phyloP scores from a whole-genome alignment of 73 alveolate species.

The Paramecium sonneborni region DNA sequence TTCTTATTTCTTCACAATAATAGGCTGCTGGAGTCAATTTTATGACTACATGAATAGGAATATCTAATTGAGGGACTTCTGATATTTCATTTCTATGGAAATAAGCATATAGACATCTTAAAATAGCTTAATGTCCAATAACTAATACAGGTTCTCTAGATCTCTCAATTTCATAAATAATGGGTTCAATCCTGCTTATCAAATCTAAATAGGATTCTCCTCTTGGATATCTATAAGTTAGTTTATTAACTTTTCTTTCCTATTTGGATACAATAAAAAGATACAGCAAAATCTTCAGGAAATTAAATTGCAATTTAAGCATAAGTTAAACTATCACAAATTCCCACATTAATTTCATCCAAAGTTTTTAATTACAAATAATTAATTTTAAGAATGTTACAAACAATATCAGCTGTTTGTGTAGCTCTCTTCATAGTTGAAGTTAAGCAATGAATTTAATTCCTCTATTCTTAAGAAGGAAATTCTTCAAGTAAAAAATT shows the following conservation, averaged over 20 bases:
- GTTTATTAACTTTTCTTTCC: conserved; percentile 73
- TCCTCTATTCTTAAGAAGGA: not conserved
- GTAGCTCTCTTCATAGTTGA: conserved; percentile 66
- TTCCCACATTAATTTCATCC: conserved; percentile 82
- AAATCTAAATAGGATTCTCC: conserved; percentile 84
- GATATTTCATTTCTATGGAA: conserved; percentile 63
- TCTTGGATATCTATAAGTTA: conserved; percentile 80
- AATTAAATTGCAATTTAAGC: conserved; percentile 69
- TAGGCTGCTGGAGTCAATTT: conserved; percentile 59
- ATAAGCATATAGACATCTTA: conserved; percentile 70
- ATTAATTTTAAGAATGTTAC: conserved; percentile 31
- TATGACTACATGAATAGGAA: conserved; percentile 68
- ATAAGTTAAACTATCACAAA: conserved; percentile 83
- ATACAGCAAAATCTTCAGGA: conserved; percentile 71
- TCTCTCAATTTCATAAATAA: conserved; percentile 55
- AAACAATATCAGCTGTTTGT: conserved; percentile 43
- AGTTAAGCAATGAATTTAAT: conserved; percentile 45
- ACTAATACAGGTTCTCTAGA: conserved; percentile 67
- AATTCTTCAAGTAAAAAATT: conserved; percentile 41
- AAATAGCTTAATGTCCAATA: conserved; percentile 68
- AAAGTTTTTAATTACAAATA: conserved; percentile 63
- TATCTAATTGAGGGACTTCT: conserved; percentile 62
- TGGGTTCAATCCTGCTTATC: conserved; percentile 77
- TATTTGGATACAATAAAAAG: not conserved
- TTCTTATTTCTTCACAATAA: conserved; percentile 40